Evolutionary conservation across 192 early-diverging fungal species (phyloP).

Genomic region (Coemansia sp.): DNA sequence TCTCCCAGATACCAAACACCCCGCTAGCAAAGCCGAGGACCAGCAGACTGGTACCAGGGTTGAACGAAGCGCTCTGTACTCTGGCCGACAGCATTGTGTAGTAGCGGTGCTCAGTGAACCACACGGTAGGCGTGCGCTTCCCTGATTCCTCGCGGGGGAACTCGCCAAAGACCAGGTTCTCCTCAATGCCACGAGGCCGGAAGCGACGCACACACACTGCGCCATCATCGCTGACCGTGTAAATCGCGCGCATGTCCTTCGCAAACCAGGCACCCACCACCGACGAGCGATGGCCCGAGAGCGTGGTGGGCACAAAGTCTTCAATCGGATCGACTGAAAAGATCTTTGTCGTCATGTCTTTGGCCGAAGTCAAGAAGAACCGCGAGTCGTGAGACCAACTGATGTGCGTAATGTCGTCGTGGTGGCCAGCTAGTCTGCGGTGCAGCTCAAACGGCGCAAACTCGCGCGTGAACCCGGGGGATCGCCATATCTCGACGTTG

Average conservation of each 20-base stretch:
- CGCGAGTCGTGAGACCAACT: conserved; percentile 86
- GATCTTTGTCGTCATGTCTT: conserved; percentile 47
- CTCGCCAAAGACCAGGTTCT: conserved; percentile 60
- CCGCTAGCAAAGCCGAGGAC: conserved; percentile 92
- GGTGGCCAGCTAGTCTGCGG: conserved; percentile 72
- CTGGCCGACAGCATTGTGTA: conserved; percentile 80
- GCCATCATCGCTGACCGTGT: conserved; percentile 87
- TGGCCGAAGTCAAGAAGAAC: conserved; percentile 53
- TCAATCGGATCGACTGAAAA: conserved; percentile 60
- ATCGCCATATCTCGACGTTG: conserved; percentile 85
- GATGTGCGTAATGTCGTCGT: conserved; percentile 81
- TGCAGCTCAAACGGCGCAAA: conserved; percentile 90
- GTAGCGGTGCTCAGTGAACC: conserved; percentile 61
- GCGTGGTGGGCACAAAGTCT: conserved; percentile 67
- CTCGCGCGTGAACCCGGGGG: conserved; percentile 88
- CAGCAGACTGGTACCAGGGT: conserved; percentile 65
- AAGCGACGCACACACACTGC: conserved; percentile 79
- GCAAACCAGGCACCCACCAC: conserved; percentile 79
- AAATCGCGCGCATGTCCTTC: conserved; percentile 55
- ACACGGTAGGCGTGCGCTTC: conserved; percentile 28
- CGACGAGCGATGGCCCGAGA: conserved; percentile 82
- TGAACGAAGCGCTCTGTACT: conserved; percentile 79
- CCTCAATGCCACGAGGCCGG: conserved; percentile 52
- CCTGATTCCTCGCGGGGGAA: conserved; percentile 55
- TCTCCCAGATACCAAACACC: conserved; percentile 97